Conservation (phyloP, 2,329 filamentous ascomycete species). For the Scedosporium aurantiacum region DNA sequence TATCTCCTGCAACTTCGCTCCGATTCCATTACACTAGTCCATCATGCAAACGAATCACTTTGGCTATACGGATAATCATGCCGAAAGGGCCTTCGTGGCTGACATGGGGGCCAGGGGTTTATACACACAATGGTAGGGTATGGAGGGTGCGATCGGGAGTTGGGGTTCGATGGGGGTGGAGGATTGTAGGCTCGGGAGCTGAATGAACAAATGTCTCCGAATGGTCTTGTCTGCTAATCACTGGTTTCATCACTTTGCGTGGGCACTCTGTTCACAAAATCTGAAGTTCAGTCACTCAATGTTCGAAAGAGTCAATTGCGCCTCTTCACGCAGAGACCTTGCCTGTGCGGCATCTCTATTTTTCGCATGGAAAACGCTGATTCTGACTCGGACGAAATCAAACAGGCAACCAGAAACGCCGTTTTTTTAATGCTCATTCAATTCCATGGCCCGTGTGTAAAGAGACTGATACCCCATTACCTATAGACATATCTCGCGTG, state of each 20-base stretch:
- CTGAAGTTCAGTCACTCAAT: background rate
- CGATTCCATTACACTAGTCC: background rate
- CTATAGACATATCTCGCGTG: background rate
- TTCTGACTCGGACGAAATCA: background rate
- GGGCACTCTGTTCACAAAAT: background rate
- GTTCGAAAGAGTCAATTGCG: conserved; percentile 2
- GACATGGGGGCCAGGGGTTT: too few species aligned
- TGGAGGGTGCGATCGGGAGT: background rate
- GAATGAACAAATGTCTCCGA: background rate
- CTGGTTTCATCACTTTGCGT: background rate
- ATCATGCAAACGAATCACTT: background rate
- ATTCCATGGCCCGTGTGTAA: conserved; percentile 4
- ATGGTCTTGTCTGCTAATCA: background rate
- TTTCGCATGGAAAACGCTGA: background rate
- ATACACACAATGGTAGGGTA: background rate
- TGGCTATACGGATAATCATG: background rate
- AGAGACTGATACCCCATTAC: background rate
- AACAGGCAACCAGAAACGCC: conserved; percentile 4
- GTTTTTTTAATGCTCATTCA: conserved; percentile 5
- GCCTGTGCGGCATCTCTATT: background rate
- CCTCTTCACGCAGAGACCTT: background rate
- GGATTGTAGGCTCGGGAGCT: too few species aligned
- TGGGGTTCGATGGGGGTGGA: too few species aligned
- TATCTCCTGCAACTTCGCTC: background rate
- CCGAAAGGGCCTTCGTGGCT: background rate